Conservation (phyloP, 805 yeast species). For the Saccharomycopsis olivae region DNA sequence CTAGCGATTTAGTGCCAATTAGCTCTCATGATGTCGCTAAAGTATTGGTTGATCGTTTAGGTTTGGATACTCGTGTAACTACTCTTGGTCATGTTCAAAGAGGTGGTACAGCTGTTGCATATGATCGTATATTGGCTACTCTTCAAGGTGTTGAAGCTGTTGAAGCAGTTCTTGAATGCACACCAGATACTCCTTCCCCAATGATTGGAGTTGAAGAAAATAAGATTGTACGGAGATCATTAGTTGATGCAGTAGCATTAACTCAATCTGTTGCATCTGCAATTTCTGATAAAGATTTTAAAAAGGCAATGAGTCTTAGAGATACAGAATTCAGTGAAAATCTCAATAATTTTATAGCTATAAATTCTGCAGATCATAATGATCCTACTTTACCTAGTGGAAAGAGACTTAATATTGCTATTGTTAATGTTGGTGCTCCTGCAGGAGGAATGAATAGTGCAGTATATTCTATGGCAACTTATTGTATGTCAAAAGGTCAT, state of each 20-base stretch:
- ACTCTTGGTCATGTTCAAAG: conserved; percentile 75
- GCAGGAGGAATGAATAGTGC: conserved; percentile 73
- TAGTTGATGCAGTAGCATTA: conserved; percentile 61
- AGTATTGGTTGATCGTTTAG: conserved; percentile 52
- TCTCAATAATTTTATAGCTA: conserved; percentile 50
- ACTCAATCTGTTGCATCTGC: conserved; percentile 68
- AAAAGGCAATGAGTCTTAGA: conserved; percentile 58
- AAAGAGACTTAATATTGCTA: conserved; percentile 52
- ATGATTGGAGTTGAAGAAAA: conserved; percentile 67
- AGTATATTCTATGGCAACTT: conserved; percentile 63
- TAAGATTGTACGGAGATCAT: conserved; percentile 54
- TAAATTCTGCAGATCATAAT: conserved; percentile 57
- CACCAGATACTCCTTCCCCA: conserved; percentile 69
- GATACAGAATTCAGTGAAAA: conserved; percentile 64
- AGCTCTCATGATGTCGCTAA: conserved; percentile 54
- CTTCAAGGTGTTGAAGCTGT: conserved; percentile 79
- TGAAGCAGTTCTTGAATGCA: conserved; percentile 55
- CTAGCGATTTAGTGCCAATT: conserved; percentile 56
- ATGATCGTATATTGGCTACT: conserved; percentile 62
- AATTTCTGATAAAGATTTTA: conserved; percentile 54
- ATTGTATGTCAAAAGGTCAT: conserved; percentile 69
- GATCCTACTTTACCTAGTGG: conserved; percentile 45
- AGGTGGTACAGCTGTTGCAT: conserved; percentile 76
- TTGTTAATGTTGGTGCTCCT: conserved; percentile 72
- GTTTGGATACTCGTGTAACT: conserved; percentile 69